Evolutionary conservation across 1,284 basidiomycete genomes (phyloP).

Genomic region (Chalciporus sp.): DNA sequence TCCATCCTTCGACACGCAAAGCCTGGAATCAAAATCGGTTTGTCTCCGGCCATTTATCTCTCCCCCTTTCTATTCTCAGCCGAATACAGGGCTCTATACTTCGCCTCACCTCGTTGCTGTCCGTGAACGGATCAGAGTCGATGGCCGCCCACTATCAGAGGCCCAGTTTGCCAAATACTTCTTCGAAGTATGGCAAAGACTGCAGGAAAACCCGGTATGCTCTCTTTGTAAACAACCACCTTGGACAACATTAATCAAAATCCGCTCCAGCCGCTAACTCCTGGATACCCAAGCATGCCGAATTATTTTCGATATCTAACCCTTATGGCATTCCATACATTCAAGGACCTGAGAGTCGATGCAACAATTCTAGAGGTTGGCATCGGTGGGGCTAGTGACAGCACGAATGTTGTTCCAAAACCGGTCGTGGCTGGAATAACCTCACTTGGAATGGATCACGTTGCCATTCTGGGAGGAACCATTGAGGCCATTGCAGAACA

Average conservation of each 20-base stretch:
- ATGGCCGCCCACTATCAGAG: slow-evolving; percentile 89
- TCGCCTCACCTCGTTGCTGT: slow-evolving; percentile 97
- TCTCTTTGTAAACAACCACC: slow-evolving; percentile 2
- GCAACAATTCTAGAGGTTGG: slow-evolving; percentile 97
- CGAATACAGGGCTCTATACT: slow-evolving; percentile 80
- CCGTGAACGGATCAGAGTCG: slow-evolving; percentile 93
- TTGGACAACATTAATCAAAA: neutral
- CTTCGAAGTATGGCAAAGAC: slow-evolving; percentile 94
- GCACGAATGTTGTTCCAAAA: slow-evolving; percentile 93
- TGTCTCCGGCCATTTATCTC: slow-evolving; percentile 13
- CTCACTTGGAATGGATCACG: slow-evolving; percentile 92
- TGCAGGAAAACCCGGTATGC: slow-evolving; percentile 61
- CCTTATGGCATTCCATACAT: slow-evolving; percentile 90
- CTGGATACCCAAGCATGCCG: slow-evolving; percentile 73
- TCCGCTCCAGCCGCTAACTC: slow-evolving; percentile 46
- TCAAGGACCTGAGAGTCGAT: slow-evolving; percentile 78
- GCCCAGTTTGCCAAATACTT: slow-evolving; percentile 89
- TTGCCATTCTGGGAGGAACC: slow-evolving; percentile 89
- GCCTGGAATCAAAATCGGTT: slow-evolving; percentile 76
- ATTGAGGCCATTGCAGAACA: slow-evolving; percentile 91
- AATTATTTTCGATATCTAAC: slow-evolving; percentile 96
- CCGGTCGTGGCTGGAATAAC: slow-evolving; percentile 91
- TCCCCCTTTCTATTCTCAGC: slow-evolving; percentile 8
- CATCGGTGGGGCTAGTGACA: slow-evolving; percentile 93
- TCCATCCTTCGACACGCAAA: slow-evolving; percentile 67